Evolutionary conservation across 1,139 yeast genomes (phyloP), one percentile per base, ranked within the genome.

Genomic region (Pneumocystis sp.): DNA sequence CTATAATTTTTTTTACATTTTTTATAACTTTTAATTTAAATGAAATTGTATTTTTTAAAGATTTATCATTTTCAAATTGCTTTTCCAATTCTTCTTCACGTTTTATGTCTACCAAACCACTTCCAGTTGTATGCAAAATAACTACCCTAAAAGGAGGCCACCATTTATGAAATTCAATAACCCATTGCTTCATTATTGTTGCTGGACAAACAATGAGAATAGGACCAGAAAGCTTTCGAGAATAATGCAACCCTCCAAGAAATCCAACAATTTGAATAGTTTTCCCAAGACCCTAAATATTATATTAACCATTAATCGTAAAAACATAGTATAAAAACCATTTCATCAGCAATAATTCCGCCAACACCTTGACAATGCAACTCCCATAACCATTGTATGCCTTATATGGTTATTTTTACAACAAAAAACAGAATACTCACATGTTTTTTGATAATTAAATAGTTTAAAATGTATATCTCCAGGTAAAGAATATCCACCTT

Each of bases 131-230:
- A 74, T 93, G 98, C 62, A 93, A 76, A 64, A 93, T 89, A 1
- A 88, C 85, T 21, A 93, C 85, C 67, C 98, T 76, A 39, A 95
- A 79, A 0, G 97, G 91, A 1, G 98, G 97, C 97, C 97, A 93
- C 98, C 98, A 93, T 63, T 86, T 81, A 72, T 93, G 98, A 66
- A 93, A 85, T 74, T 93, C 98, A 69, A 86, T 87, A 5, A 91
- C 95, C 98, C 98, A 93, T 73, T 93, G 98, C 68, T 84, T 87
- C 81, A 93, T 79, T 0, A 93, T 97, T 0, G 98, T 93, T 0
- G 98, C 97, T 0, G 98, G 98, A 67, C 96, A 96, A 0, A 93
- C 97, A 59, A 93, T 81, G 50, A 93, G 73, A 0, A 87, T 86
- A 0, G 98, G 98, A 62, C 86, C 87, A 31, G 83, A 81, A 4